Conservation (phyloP, 2,329 filamentous ascomycete genomes). For the Botryotinia calthae region DNA sequence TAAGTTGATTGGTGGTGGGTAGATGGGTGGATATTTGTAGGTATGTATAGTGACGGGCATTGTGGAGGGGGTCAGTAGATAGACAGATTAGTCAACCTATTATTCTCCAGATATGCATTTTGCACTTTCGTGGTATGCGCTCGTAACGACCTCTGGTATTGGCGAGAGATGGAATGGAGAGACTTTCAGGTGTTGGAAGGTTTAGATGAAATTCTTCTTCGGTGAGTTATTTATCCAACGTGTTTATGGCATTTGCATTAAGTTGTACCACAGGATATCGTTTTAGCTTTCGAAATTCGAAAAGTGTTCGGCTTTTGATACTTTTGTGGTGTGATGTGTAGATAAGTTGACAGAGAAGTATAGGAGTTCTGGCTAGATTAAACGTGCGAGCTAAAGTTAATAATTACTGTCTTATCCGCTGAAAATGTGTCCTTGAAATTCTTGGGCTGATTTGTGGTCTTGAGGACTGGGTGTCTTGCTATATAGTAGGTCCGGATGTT, state of each 20-base stretch:
- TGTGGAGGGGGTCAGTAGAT: neutral
- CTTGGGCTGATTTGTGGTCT: neutral
- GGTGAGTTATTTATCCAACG: neutral
- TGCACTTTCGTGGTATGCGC: neutral
- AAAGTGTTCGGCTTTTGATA: neutral
- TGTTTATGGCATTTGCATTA: neutral
- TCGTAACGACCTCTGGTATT: neutral
- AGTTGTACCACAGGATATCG: neutral
- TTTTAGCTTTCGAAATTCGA: neutral
- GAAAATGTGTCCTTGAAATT: neutral
- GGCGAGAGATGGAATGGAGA: neutral
- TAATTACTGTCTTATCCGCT: neutral
- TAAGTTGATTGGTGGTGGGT: neutral
- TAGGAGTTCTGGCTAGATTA: neutral
- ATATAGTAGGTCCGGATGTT: neutral
- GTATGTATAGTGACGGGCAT: neutral
- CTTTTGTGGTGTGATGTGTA: neutral
- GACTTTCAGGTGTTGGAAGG: neutral
- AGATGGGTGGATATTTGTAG: neutral
- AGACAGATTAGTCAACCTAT: neutral
- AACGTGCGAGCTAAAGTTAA: neutral
- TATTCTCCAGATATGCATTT: neutral
- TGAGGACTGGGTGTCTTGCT: neutral
- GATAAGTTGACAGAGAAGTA: neutral
- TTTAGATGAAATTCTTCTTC: neutral